phyloP scores from a whole-genome alignment of 2,329 filamentous ascomycete species.

The Westerdykella aurantiaca region DNA sequence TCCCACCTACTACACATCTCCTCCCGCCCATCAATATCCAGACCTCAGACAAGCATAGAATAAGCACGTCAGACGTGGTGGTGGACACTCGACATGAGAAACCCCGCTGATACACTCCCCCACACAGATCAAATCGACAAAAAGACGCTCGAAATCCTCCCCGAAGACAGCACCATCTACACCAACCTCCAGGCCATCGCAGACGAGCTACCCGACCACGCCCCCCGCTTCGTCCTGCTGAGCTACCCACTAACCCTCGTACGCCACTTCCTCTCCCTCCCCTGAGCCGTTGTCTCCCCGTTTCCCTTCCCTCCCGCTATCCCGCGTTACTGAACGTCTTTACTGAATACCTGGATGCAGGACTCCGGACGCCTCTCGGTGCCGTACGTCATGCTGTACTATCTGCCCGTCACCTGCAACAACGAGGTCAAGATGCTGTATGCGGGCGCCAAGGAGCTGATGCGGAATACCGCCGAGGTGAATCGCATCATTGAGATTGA shows the following conservation, averaged over 20 bases:
- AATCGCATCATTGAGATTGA: conserved; percentile 80
- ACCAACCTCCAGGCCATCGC: conserved; percentile 71
- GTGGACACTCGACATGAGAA: neutral
- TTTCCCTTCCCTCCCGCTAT: no score
- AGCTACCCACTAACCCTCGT: conserved; percentile 88
- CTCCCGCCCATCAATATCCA: neutral
- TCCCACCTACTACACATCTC: conserved; percentile 6
- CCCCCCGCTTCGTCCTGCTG: conserved; percentile 81
- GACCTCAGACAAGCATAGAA: neutral
- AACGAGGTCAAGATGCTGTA: conserved; percentile 86
- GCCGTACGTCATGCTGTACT: conserved; percentile 92
- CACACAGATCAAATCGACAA: conserved; percentile 82
- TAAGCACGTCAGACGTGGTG: conserved; percentile 1
- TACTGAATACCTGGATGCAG: no score
- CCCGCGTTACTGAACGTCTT: no score
- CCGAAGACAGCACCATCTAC: conserved; percentile 77
- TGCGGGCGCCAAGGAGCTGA: conserved; percentile 89
- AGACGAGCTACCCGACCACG: conserved; percentile 88
- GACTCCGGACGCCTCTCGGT: conserved; percentile 77
- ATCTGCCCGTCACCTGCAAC: conserved; percentile 88
- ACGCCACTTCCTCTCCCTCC: conserved; percentile 30
- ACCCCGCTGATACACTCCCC: conserved; percentile 22
- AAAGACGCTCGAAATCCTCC: conserved; percentile 80
- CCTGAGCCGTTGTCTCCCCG: no score
- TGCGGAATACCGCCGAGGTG: conserved; percentile 91